A percentile compares a stretch with the other conserved stretches of the same genome.
phyloP scores from a whole-genome alignment of 257 asterid species.

The Nicotiana knightiana region DNA sequence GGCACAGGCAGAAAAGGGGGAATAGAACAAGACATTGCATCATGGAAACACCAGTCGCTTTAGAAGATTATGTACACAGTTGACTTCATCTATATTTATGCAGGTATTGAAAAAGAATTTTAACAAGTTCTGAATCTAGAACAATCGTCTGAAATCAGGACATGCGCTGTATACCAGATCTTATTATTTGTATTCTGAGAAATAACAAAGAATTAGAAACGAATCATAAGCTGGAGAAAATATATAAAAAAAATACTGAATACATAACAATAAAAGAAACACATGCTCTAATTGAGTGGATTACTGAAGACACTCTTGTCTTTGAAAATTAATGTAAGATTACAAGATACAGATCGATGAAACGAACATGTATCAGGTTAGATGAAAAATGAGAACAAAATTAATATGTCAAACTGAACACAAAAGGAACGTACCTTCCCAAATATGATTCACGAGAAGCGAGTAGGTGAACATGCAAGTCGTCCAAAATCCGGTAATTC shows the following conservation, averaged over 20 bases:
- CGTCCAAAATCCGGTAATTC: conserved; percentile 83
- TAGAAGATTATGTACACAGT: neutral
- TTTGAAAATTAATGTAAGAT: neutral
- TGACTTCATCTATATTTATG: neutral
- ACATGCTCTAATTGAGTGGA: neutral
- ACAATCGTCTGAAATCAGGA: neutral
- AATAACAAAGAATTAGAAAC: neutral
- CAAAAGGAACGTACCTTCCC: conserved; percentile 55
- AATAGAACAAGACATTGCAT: neutral
- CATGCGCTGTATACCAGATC: neutral
- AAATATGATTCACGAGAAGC: conserved; percentile 77
- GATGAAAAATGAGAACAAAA: neutral
- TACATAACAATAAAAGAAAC: neutral
- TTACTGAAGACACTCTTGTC: neutral
- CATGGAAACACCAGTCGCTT: neutral
- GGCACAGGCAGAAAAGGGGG: neutral
- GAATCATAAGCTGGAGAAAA: neutral
- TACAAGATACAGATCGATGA: neutral
- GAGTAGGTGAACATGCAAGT: conserved; percentile 86
- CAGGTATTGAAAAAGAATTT: neutral
- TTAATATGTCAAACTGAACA: neutral
- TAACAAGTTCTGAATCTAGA: neutral
- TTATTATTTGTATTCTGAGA: neutral
- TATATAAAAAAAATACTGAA: neutral
- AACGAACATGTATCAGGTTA: neutral